Conservation (phyloP, 2,329 filamentous ascomycete species). For the Penicillium occitanis region DNA sequence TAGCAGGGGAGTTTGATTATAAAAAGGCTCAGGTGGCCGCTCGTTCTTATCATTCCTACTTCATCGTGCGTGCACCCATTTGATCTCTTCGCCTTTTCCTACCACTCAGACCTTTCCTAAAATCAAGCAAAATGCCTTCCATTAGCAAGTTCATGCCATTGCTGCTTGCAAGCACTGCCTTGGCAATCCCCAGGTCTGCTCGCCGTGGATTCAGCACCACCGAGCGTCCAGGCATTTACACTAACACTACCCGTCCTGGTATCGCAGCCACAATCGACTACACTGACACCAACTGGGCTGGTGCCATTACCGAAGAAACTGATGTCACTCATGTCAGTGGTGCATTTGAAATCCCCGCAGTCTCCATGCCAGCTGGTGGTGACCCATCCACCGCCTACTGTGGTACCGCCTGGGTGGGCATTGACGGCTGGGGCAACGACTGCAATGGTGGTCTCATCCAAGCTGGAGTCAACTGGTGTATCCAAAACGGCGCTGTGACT, state of each 20-base stretch:
- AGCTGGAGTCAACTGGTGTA: constrained; percentile 19
- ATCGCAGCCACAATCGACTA: constrained; percentile 14
- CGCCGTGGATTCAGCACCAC: constrained; percentile 4
- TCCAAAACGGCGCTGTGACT: constrained; percentile 6
- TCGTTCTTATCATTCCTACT: not conserved
- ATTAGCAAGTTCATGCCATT: constrained; percentile 13
- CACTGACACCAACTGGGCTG: constrained; percentile 15
- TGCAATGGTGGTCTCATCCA: constrained; percentile 18
- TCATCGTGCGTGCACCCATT: not conserved
- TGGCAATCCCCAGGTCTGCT: not conserved
- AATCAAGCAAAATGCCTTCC: constrained; percentile 4
- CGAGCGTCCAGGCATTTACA: constrained; percentile 13
- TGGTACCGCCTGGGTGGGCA: constrained; percentile 18
- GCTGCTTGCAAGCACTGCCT: constrained; percentile 11
- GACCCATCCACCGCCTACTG: constrained; percentile 14
- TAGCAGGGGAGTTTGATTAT: not conserved
- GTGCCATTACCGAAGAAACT: constrained; percentile 15
- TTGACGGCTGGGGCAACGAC: constrained; percentile 17
- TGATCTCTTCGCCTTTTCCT: not conserved
- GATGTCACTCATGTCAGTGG: constrained; percentile 18
- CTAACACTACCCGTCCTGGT: constrained; percentile 8
- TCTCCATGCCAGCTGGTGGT: constrained; percentile 15
- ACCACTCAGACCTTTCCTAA: not conserved
- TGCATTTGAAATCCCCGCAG: constrained; percentile 10
- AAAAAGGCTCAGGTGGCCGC: not conserved